Evolutionary conservation across 768 basidiomycete genomes (phyloP), one percentile per base, ranked within the genome.

Genomic region (Pulveroboletus frians): DNA sequence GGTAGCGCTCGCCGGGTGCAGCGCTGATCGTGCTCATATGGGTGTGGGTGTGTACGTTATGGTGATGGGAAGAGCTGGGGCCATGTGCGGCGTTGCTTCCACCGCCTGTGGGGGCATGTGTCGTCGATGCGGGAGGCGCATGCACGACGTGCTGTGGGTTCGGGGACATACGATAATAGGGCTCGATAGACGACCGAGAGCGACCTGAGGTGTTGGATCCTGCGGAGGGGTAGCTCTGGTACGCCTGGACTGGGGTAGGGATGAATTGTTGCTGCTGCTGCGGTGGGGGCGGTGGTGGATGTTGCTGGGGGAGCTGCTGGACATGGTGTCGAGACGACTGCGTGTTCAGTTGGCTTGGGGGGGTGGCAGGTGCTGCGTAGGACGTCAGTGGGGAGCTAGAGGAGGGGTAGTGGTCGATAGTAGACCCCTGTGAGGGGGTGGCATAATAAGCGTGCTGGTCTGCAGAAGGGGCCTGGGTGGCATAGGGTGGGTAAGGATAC

Each of bases 1-100:
- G 73, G 70, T 76, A 86, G 34, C 85, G 79, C 61, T 88, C 85
- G 42, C 76, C 76, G 7, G 66, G 50, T 5, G 65, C 49, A 7
- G 31, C 54, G 9, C 45, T 40, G 10, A 59, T 47, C 21, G 56
- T 60, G 32, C 51, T 23, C 3, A 54, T 46, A n/a, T 61, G 59
- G 1, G 54, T 50, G 32, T 4, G 34, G 26, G 23, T 7, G 32
- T 53, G 53, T 34, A 46, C 1, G 6, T 49, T 51, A 42, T 60
- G 50, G 21, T 39, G 3, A 13, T 49, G 53, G 15, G 40, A 41
- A 30, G 46, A 10, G 26, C 36, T 35, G 18, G 50, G 5, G 35
- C 44, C 39, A 20, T 61, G 57, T 42, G 49, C n/a, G 5, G 37
- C 31, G 42, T 8, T 50, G 47, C 37, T 47, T 53, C 64, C 59